phyloP scores from a whole-genome alignment of 192 early-diverging fungal species.

The Coemansia sp. region DNA sequence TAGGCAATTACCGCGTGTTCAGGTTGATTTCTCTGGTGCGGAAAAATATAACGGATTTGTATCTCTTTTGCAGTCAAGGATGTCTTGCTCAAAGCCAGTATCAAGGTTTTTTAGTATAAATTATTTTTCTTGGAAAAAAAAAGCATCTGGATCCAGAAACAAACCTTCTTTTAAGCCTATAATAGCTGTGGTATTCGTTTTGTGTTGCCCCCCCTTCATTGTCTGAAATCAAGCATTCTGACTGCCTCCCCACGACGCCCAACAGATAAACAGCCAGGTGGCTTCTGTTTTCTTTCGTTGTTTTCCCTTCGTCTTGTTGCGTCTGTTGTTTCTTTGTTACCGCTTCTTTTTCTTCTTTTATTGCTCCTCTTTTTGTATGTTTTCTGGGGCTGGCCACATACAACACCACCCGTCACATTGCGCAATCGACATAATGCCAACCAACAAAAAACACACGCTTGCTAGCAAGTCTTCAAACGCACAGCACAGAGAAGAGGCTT shows the following conservation, averaged over 20 bases:
- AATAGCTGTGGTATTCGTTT: background rate
- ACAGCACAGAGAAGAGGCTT: background rate
- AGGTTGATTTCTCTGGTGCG: background rate
- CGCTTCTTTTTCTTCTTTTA: background rate
- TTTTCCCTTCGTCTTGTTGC: background rate
- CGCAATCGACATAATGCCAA: constrained; percentile 39
- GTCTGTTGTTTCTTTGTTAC: background rate
- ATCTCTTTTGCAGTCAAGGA: too few relatives aligned
- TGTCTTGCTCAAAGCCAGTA: too few relatives aligned
- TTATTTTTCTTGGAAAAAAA: too few relatives aligned
- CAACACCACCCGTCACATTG: constrained; percentile 23
- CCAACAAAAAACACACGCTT: background rate
- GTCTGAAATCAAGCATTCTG: background rate
- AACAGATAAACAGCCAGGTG: background rate
- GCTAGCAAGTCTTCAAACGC: background rate
- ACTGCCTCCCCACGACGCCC: background rate
- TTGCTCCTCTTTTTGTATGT: constrained; percentile 18
- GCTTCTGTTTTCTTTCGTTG: constrained; percentile 1
- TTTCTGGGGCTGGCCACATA: constrained; percentile 7
- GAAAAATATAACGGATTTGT: too few relatives aligned
- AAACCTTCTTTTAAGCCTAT: too few relatives aligned
- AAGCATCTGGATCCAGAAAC: too few relatives aligned
- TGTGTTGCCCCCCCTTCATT: background rate
- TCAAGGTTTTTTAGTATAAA: too few relatives aligned
- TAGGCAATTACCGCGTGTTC: background rate